Percentiles rank a stretch among this genome's conserved stretches.
Evolutionary conservation across 768 basidiomycete genomes (phyloP).

Genomic region (Leccinum sublutescens): DNA sequence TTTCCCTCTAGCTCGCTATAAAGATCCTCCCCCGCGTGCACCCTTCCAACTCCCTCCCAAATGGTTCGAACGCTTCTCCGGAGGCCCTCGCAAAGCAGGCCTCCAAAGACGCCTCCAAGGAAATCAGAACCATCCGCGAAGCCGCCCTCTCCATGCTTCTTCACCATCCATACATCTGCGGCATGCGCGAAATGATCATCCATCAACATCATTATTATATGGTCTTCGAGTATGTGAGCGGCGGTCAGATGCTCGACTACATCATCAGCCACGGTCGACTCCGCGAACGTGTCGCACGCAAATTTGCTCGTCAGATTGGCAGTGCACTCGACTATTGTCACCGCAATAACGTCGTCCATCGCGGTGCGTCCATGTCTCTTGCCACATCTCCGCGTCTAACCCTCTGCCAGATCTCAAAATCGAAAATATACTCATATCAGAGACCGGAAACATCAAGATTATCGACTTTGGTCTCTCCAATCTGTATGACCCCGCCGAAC

Average conservation of each 20-base stretch:
- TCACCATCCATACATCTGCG: slow-evolving; percentile 98
- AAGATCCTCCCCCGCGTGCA: slow-evolving; percentile 93
- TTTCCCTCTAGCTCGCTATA: slow-evolving; percentile 75
- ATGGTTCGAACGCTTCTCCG: slow-evolving; percentile 44
- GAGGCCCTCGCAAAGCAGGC: slow-evolving; percentile 76
- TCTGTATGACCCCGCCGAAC: slow-evolving; percentile 77
- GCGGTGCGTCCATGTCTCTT: slow-evolving; percentile 48
- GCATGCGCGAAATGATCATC: slow-evolving; percentile 98
- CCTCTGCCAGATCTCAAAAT: slow-evolving; percentile 82
- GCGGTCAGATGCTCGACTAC: slow-evolving; percentile 99
- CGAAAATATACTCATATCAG: slow-evolving; percentile 98
- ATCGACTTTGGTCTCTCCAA: slow-evolving; percentile 99
- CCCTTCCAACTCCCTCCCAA: slow-evolving; percentile 53
- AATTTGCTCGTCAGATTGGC: slow-evolving; percentile 97
- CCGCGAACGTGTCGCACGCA: slow-evolving; percentile 91
- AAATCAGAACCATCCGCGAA: slow-evolving; percentile 93
- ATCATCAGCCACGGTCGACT: slow-evolving; percentile 98
- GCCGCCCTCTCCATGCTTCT: slow-evolving; percentile 93
- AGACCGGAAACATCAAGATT: slow-evolving; percentile 99
- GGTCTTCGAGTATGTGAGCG: slow-evolving; percentile 98
- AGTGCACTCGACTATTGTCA: slow-evolving; percentile 97
- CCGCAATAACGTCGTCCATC: slow-evolving; percentile 95
- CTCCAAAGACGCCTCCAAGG: slow-evolving; percentile 90
- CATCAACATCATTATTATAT: slow-evolving; percentile 99
- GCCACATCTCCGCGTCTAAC: not conserved